Evolutionary conservation across 2,329 filamentous ascomycete genomes (phyloP).

Genomic region (Lachnellula occidentalis): DNA sequence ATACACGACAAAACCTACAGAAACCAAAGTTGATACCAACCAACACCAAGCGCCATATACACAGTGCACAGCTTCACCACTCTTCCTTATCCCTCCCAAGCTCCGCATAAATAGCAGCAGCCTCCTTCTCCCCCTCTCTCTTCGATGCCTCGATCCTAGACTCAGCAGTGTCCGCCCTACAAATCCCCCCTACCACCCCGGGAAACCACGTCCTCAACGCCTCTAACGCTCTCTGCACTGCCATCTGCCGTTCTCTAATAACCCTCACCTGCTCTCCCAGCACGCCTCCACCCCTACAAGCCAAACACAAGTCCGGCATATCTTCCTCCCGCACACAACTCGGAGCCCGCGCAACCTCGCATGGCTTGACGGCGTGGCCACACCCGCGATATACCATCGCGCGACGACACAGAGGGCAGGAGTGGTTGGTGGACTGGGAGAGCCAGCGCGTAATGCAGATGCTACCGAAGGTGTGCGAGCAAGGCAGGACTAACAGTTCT

Average conservation of each 20-base stretch:
- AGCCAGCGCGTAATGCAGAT: slow-evolving; percentile 26
- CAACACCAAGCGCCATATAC: background rate
- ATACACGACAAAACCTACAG: background rate
- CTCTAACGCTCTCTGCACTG: slow-evolving; percentile 12
- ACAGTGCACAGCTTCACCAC: slow-evolving; percentile 11
- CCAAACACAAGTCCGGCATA: slow-evolving; percentile 21
- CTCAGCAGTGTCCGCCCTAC: slow-evolving; percentile 10
- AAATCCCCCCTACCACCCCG: slow-evolving; percentile 15
- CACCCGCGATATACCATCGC: slow-evolving; percentile 23
- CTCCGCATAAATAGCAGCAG: slow-evolving; percentile 16
- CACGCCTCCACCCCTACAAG: slow-evolving; percentile 15
- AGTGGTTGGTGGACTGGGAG: slow-evolving; percentile 16
- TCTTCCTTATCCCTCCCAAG: slow-evolving; percentile 29
- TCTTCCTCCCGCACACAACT: slow-evolving; percentile 11
- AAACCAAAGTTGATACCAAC: too few relatives aligned
- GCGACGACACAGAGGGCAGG: slow-evolving; percentile 25
- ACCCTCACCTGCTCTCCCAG: slow-evolving; percentile 10
- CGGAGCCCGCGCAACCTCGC: slow-evolving; percentile 2
- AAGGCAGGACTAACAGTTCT: slow-evolving; percentile 18
- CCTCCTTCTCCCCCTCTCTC: slow-evolving; percentile 15
- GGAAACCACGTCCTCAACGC: slow-evolving; percentile 14
- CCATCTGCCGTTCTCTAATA: slow-evolving; percentile 12
- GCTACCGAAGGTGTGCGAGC: slow-evolving; percentile 24
- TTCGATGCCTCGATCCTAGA: slow-evolving; percentile 15
- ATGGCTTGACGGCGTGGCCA: slow-evolving; percentile 20